Base-by-base conservation (phyloP, 2,329 filamentous ascomycete genomes). In the Fusarium brevicatenulatum region DNA sequence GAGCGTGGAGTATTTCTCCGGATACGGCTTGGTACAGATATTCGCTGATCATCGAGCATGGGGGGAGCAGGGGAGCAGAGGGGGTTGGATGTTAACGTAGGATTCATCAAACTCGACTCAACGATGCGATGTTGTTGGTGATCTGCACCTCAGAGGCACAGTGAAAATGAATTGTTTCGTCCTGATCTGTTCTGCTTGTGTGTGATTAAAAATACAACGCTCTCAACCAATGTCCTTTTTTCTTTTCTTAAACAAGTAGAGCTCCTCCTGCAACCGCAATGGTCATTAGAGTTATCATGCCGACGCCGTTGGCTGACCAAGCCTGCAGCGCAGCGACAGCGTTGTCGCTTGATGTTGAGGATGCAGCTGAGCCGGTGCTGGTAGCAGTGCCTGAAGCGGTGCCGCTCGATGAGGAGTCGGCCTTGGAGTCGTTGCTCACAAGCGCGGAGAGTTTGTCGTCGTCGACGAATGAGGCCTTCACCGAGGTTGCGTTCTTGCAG, bases 401-500 rank as follows among this genome's bases (percentile, higher is more conserved):
- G 19, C 28, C 54, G 7, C 28, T 57, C 19, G 60, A 50, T 4
- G 63, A 68, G 2, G 72, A 49, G 2, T 64, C 47, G 19, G 59
- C 50, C 21, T 70, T 55, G 19, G 72, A 73, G 43, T 50, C 47
- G 28, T 64, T 52, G 46, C 71, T 67, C 18, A 83, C 76, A 9
- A 84, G 79, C 3, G 81, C 81, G 0, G 79, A 74, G 34, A 84
- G 81, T 43, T 78, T 73, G 25, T 73, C 30, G 69, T 84, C 82
- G 70, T 71, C 68, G 75, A 64, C 71, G 68, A 82, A 81, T 62
- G 69, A 79, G 34, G 68, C 79, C 37, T 74, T 79, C 57, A 82
- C 67, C 13, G 79, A 78, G 30, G 80, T 81, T 21, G 79, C 77
- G 77, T 84, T 84, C 30, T 71, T 80, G 79, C 83, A 84, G 7